phyloP scores from a whole-genome alignment of 352 stramenopile species.

The Phytopythium delawarense region DNA sequence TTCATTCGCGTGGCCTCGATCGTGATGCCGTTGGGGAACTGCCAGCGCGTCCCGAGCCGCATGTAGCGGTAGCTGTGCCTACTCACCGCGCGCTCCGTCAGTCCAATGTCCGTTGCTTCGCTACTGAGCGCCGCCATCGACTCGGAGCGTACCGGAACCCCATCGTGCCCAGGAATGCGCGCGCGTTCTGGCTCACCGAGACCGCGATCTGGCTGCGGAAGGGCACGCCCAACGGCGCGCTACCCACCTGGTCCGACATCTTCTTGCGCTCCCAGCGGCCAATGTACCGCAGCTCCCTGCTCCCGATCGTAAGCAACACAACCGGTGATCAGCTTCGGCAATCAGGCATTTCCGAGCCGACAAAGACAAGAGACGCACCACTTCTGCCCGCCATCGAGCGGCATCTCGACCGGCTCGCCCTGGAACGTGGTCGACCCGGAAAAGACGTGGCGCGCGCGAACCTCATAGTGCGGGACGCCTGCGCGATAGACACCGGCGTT shows the following conservation, averaged over 20 bases:
- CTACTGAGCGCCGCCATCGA: not conserved
- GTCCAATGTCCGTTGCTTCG: not conserved
- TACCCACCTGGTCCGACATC: slow-evolving; percentile 72
- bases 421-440: slow-evolving; percentile 80
- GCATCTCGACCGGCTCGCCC: slow-evolving; percentile 71
- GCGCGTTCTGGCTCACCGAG: slow-evolving; percentile 79
- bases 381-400: slow-evolving; percentile 72
- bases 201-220: slow-evolving; percentile 83
- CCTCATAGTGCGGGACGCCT: slow-evolving; percentile 80
- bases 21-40: slow-evolving; percentile 78
- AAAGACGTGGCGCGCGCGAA: slow-evolving; percentile 78
- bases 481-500: not conserved
- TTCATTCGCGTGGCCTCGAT: slow-evolving; percentile 87
- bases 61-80: slow-evolving; percentile 85
- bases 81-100: not conserved
- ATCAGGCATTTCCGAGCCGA: not conserved
- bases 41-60: slow-evolving; percentile 76
- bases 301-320: not conserved
- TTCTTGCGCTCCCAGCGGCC: slow-evolving; percentile 86
- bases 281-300: slow-evolving; percentile 79
- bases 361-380: slow-evolving; percentile 30
- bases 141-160: slow-evolving; percentile 56
- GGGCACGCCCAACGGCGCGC: slow-evolving; percentile 54
- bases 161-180: slow-evolving; percentile 64
- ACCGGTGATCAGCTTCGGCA: not conserved